Base-by-base conservation (phyloP, 1,284 basidiomycete genomes). In the Mycena citricolor region DNA sequence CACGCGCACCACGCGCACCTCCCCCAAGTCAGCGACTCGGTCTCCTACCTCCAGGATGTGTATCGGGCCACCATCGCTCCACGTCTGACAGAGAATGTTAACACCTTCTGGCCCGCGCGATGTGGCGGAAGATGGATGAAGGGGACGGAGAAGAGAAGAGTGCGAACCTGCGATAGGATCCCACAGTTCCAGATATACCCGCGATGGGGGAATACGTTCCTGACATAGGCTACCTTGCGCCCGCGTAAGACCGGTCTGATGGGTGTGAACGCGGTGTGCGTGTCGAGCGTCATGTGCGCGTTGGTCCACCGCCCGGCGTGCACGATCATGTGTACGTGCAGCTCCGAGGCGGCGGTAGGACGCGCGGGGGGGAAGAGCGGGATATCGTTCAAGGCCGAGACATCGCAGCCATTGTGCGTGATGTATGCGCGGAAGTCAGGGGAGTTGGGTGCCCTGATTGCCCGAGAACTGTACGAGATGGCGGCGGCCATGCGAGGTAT, bases 21-120 rank as follows among this genome's bases (percentile, higher is more conserved):
- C 94, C 51, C 97, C 97, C 52, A 86, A 83, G 70, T 94, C 93
- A 53, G 94, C 97, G 59, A 99, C 90, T 65, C 94, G 91, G 71
- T 99, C 95, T 52, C 97, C 97, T 62, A 99, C 97, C 75, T 99
- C 97, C 70, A 95, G 98, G 53, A 98, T 94, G 69, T 99, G 97
- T 56, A 99, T 85, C 54, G 97, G 97, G 8, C 35, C 52, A 4
- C 39, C 45, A 4, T 42, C 41, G 2, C 14, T 6, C 46, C 46
- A 49, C 4, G 50, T 52, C 50, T 52, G 23, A 7, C 30, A 4
- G 30, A 6, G 4, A 12, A 26, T 2, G 21, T 21, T 1, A 17
- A 20, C n/a, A 33, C 10, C n/a, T n/a, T n/a, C n/a, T n/a, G n/a
- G n/a, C n/a, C n/a, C n/a, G n/a, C n/a, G n/a, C n/a, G n/a, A n/a